Evolutionary conservation across 1,284 basidiomycete species (phyloP).

Genomic region (Trichosporon sp.): DNA sequence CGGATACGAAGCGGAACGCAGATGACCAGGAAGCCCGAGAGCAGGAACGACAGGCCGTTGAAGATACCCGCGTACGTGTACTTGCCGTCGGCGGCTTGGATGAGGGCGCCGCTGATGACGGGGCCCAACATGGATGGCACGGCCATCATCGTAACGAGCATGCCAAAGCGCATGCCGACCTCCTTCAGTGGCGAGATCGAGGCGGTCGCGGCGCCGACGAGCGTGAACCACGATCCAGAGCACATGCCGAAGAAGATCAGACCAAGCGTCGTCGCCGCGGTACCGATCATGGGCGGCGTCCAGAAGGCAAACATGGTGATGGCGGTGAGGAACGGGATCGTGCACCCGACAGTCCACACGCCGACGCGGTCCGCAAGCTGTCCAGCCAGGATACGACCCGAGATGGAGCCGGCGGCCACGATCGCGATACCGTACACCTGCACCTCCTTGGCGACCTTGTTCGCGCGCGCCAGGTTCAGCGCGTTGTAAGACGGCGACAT

Average conservation of each 20-base stretch:
- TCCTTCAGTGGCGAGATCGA: conserved; percentile 43
- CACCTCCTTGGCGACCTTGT: conserved; percentile 24
- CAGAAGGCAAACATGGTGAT: conserved; percentile 40
- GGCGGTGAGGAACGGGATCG: conserved; percentile 21
- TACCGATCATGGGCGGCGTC: conserved; percentile 28
- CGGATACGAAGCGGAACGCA: not conserved
- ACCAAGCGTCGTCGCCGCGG: conserved; percentile 36
- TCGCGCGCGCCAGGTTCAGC: conserved; percentile 25
- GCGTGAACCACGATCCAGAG: conserved; percentile 41
- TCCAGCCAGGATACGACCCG: conserved; percentile 37
- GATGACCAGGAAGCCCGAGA: not conserved
- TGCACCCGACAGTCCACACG: conserved; percentile 36
- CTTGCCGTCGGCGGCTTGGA: not conserved
- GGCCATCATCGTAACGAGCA: conserved; percentile 36
- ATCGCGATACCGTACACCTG: conserved; percentile 39
- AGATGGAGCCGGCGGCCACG: conserved; percentile 37
- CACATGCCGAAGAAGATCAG: conserved; percentile 36
- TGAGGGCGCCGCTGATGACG: conserved; percentile 22
- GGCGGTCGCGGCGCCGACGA: conserved; percentile 39
- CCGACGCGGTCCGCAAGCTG: conserved; percentile 39
- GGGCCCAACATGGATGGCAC: conserved; percentile 40
- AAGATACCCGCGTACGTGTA: conserved; percentile 3
- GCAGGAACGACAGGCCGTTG: conserved; percentile 2
- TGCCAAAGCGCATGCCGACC: conserved; percentile 44
- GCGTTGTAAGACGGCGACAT: conserved; percentile 39